phyloP scores from a whole-genome alignment of 768 basidiomycete genomes.

The Dentipellis fragilis region DNA sequence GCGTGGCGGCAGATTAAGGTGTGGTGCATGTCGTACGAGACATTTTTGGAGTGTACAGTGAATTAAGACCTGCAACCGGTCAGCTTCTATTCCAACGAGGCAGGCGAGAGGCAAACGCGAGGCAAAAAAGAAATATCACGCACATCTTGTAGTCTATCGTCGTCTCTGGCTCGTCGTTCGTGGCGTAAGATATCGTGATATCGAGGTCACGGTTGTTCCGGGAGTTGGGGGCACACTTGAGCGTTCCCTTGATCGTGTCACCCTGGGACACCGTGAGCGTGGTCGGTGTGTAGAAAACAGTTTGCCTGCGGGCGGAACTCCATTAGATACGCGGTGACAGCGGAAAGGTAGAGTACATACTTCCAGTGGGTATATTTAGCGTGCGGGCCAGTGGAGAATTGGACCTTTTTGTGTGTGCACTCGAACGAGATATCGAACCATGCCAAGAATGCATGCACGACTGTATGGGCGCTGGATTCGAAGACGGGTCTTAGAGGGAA shows the following conservation, averaged over 20 bases:
- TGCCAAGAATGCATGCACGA: constrained; percentile 94
- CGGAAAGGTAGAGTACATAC: constrained; percentile 35
- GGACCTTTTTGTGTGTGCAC: constrained; percentile 90
- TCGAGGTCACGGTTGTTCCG: constrained; percentile 95
- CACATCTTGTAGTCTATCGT: constrained; percentile 78
- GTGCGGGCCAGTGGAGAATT: constrained; percentile 96
- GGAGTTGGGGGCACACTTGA: constrained; percentile 80
- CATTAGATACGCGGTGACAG: background rate
- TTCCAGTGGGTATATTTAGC: constrained; percentile 96
- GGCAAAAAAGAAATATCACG: constrained; percentile 33
- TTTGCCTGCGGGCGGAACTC: constrained; percentile 50
- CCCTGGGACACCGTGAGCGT: constrained; percentile 62
- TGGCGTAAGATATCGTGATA: constrained; percentile 65
- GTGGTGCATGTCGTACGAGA: too few relatives aligned
- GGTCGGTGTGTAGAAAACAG: constrained; percentile 91
- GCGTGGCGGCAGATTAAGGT: too few relatives aligned
- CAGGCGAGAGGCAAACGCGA: constrained; percentile 5
- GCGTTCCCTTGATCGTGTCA: constrained; percentile 59
- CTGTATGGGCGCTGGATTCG: constrained; percentile 29
- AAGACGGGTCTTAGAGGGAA: background rate
- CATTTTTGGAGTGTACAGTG: background rate
- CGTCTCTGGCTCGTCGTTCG: constrained; percentile 17
- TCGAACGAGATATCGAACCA: constrained; percentile 99
- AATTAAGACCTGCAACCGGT: constrained; percentile 69
- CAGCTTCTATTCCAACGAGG: constrained; percentile 35